A percentile compares a stretch with the other conserved stretches of the same genome.
Evolutionary conservation across 768 basidiomycete genomes (phyloP).

Genomic region (Mycena venus): DNA sequence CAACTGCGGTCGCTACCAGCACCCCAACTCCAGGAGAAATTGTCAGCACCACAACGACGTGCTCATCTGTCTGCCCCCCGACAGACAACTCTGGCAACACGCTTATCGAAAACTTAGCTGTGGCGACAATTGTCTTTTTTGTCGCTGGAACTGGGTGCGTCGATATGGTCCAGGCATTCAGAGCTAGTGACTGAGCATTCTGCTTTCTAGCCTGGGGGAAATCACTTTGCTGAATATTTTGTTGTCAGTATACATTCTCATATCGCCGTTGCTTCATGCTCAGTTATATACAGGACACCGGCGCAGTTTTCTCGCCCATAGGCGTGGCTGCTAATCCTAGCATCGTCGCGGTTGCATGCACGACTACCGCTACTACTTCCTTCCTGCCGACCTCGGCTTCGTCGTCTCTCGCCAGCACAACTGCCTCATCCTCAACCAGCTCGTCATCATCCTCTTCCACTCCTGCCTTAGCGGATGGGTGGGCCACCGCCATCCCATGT

Average conservation of each 20-base stretch:
- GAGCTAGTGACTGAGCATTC: background rate
- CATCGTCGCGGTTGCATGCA: slow-evolving; percentile 19
- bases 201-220: slow-evolving; percentile 12
- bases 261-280: background rate
- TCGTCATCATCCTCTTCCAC: background rate
- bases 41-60: slow-evolving; percentile 9
- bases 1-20: slow-evolving; percentile 10
- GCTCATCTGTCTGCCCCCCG: slow-evolving; percentile 16
- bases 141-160: slow-evolving; percentile 13
- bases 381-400: background rate
- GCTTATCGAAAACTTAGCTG: no score
- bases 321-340: slow-evolving; percentile 17
- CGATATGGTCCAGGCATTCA: background rate
- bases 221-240: slow-evolving; percentile 12
- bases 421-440: background rate
- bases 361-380: background rate
- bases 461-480: background rate
- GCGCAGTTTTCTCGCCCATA: slow-evolving; percentile 10
- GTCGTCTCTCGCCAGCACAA: background rate
- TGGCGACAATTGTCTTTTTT: slow-evolving; percentile 7
- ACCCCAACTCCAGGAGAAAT: slow-evolving; percentile 11
- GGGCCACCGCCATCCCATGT: slow-evolving; percentile 14
- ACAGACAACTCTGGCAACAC: slow-evolving; percentile 4
- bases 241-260: background rate
- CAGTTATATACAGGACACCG: slow-evolving; percentile 8